Evolutionary conservation across 2,329 filamentous ascomycete species (phyloP), one percentile per base, ranked within the genome.

Genomic region (Fusarium pseudoanthophilum): DNA sequence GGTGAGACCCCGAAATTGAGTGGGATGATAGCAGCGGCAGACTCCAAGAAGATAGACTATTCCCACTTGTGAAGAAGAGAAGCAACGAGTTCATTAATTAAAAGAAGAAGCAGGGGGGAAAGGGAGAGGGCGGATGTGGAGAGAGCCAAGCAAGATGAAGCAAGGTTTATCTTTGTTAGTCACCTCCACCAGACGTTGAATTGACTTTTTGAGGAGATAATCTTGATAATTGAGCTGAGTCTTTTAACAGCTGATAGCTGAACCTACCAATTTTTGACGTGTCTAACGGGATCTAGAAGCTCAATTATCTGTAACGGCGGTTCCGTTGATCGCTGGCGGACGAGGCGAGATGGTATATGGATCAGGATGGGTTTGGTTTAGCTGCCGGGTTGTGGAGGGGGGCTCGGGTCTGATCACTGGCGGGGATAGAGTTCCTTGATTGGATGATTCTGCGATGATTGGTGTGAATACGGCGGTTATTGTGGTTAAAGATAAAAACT

Each of bases 211-310:
- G 21, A 34, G 18, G 18, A 43, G 51, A 69, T 26, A 7, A 48
- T 28, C 26, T 48, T 28, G 26, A 48, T 8, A 42, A 40, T 26
- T 57, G 14, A 48, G 30, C 39, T 40, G 32, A 48, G 32, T 30
- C 30, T 51, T 24, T 24, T 16, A 1, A 7, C 7, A 8, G 16
- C 32, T 37, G 48, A 51, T 53, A 37, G 24, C 49, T 7, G 21
- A 37, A 49, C 55, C 30, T 62, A 28, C 45, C 45, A 34, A 39
- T 26, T 24, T 68, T 48, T 24, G 42, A 40, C 32, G 46, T n/a
- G 30, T 43, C 66, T 64, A 69, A 69, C 45, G 60, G 28, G 40
- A 69, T 64, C 24, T 53, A 69, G 67, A 49, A 69, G 65, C 15
- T 62, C 48, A 45, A 53, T 52, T 37, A 43, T 16, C 53, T 69